These are phyloP conservation scores for Pontederia paniculata DNA, from an alignment of 176 grass and related monocot species.

Conservation along the genomic window DNA sequence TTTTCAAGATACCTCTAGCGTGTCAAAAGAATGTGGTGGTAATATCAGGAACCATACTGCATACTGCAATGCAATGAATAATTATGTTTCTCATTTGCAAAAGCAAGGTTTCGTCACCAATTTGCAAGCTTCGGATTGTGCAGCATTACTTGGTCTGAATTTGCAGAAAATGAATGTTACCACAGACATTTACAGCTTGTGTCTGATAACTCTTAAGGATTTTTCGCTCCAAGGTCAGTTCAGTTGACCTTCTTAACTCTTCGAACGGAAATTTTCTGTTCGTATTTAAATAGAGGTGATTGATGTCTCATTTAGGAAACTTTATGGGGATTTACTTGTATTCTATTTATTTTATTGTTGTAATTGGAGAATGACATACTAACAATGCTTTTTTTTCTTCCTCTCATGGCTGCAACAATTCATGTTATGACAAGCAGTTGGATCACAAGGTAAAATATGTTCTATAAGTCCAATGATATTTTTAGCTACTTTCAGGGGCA, in stretches of 20 bases:
- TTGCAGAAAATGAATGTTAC: slow-evolving; percentile 88
- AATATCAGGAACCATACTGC: slow-evolving; percentile 45
- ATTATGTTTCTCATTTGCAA: slow-evolving; percentile 84
- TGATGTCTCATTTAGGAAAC: not conserved
- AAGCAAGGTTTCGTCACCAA: slow-evolving; percentile 99
- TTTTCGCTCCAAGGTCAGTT: slow-evolving; percentile 95
- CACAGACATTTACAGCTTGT: slow-evolving; percentile 67
- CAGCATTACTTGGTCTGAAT: slow-evolving; percentile 59
- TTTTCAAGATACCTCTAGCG: slow-evolving; percentile 74
- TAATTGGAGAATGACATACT: slow-evolving; percentile 22
- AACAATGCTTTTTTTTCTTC: slow-evolving; percentile 23
- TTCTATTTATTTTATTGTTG: slow-evolving; percentile 6
- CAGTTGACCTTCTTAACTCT: slow-evolving; percentile 4
- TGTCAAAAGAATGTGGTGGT: slow-evolving; percentile 51
- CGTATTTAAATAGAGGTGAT: not conserved
- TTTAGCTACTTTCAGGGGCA: not conserved
- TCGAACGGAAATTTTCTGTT: no score
- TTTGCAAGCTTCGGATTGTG: slow-evolving; percentile 88
- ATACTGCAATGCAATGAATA: slow-evolving; percentile 67
- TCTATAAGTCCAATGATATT: not conserved
- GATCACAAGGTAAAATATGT: slow-evolving; percentile 68
- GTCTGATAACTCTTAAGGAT: slow-evolving; percentile 84
- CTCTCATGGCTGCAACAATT: slow-evolving; percentile 14
- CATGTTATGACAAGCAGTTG: slow-evolving; percentile 44
- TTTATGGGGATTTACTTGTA: not conserved